Conservation (phyloP, 1,139 yeast species). For the Pichia sp. region DNA sequence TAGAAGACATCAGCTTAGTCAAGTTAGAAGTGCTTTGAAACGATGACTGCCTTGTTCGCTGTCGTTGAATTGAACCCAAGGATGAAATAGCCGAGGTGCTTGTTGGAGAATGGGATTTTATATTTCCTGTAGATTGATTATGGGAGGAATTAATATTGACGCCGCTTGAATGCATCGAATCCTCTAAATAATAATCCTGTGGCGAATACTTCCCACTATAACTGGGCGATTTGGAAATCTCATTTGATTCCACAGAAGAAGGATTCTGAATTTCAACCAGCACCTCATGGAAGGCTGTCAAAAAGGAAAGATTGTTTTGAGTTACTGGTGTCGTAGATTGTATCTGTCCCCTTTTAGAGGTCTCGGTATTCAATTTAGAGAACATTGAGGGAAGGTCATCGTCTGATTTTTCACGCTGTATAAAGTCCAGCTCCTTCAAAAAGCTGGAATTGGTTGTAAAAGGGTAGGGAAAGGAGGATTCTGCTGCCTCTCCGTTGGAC, state of each 20-base stretch:
- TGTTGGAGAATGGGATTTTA: constrained; percentile 19
- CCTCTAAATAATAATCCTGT: constrained; percentile 9
- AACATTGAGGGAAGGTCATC: constrained; percentile 16
- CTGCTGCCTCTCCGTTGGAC: background rate
- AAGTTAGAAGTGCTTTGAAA: constrained; percentile 23
- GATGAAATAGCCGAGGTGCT: constrained; percentile 22
- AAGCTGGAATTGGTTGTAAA: background rate
- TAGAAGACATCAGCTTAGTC: constrained; percentile 20
- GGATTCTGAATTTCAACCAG: constrained; percentile 24
- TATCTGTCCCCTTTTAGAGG: background rate
- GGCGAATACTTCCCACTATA: constrained; percentile 6
- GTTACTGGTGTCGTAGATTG: constrained; percentile 7
- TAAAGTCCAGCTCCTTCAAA: background rate
- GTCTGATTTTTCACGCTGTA: background rate
- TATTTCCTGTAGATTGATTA: background rate
- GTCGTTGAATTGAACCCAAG: constrained; percentile 19
- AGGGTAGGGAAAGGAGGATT: background rate
- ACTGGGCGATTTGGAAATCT: background rate
- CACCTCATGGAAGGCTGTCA: constrained; percentile 34
- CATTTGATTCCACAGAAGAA: constrained; percentile 13
- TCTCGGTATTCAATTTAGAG: background rate
- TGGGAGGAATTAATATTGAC: background rate
- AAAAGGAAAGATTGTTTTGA: constrained; percentile 19
- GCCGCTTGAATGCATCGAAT: background rate
- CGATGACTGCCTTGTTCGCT: constrained; percentile 17